Percentiles rank a stretch among this genome's conserved stretches.
phyloP scores from a whole-genome alignment of 2,329 filamentous ascomycete genomes.

The Penicillium sp. region DNA sequence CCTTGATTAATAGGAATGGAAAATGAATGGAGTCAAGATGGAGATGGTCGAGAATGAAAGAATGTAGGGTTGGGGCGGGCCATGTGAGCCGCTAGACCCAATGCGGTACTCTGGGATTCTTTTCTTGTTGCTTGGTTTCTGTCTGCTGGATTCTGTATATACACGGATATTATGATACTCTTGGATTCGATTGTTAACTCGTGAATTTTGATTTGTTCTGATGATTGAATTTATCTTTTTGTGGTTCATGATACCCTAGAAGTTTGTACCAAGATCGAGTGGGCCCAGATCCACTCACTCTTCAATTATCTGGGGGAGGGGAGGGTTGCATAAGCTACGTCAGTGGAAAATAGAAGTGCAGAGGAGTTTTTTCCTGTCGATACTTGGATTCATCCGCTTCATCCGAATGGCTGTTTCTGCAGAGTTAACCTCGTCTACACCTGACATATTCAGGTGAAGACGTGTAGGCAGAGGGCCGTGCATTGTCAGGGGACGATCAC shows the following conservation, averaged over 20 bases:
- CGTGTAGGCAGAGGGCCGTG: not conserved
- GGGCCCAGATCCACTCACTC: not conserved
- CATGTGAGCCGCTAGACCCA: slow-evolving; percentile 20
- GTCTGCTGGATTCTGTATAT: not conserved
- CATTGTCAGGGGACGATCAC: not conserved
- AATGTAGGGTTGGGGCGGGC: slow-evolving; percentile 22
- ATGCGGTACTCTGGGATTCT: slow-evolving; percentile 9
- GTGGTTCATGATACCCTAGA: slow-evolving; percentile 1
- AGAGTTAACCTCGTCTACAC: not conserved
- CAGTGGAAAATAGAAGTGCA: not conserved
- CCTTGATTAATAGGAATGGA: slow-evolving; percentile 18
- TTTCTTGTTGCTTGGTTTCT: not conserved
- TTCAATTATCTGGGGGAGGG: not conserved
- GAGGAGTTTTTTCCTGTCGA: too few relatives aligned
- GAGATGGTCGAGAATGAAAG: slow-evolving; percentile 19
- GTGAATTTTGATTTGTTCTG: not conserved
- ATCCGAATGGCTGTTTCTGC: not conserved
- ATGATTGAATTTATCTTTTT: not conserved
- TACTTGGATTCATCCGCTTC: not conserved
- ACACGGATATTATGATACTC: not conserved
- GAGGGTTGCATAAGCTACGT: slow-evolving; percentile 1
- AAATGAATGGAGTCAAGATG: not conserved
- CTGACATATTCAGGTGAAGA: not conserved
- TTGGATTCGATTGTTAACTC: not conserved
- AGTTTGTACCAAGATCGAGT: not conserved